Percentiles rank a stretch among this genome's conserved stretches.
Conservation (phyloP, 805 yeast species). For the Geotrichum ghanense region DNA sequence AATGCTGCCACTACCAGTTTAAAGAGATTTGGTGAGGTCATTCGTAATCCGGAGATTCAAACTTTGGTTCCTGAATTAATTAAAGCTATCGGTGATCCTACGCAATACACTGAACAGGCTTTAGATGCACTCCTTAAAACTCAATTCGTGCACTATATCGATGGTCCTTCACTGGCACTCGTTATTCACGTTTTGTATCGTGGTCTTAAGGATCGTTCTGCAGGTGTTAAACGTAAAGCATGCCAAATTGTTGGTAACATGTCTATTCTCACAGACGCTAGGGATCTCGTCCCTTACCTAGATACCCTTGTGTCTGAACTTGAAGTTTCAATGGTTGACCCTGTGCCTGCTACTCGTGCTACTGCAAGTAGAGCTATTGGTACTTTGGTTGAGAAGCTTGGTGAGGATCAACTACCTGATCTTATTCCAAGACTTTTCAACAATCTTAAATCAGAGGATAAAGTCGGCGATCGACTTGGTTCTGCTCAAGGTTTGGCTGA, state of each 20-base stretch:
- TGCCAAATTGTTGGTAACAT: constrained; percentile 98
- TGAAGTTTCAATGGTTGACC: constrained; percentile 94
- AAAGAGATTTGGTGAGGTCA: constrained; percentile 91
- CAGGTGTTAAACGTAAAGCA: constrained; percentile 80
- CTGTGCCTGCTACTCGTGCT: constrained; percentile 93
- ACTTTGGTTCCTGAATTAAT: constrained; percentile 76
- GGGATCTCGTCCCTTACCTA: constrained; percentile 77
- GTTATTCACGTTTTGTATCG: constrained; percentile 90
- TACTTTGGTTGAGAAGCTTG: constrained; percentile 87
- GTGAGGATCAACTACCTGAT: constrained; percentile 91
- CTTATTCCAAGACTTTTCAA: constrained; percentile 70
- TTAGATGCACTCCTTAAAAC: constrained; percentile 77
- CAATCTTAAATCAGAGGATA: constrained; percentile 64
- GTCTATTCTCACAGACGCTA: constrained; percentile 88
- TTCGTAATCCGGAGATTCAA: constrained; percentile 94
- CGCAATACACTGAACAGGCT: constrained; percentile 79
- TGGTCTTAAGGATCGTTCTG: constrained; percentile 93
- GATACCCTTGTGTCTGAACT: constrained; percentile 67
- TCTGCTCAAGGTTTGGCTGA: constrained; percentile 96
- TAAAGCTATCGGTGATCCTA: constrained; percentile 93
- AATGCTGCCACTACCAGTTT: constrained; percentile 86
- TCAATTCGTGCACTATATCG: constrained; percentile 93
- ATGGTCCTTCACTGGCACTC: constrained; percentile 93
- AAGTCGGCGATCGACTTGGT: constrained; percentile 88
- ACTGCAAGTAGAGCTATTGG: constrained; percentile 97